Evolutionary conservation across 805 yeast species (phyloP).

Genomic region (Millerozyma miso): DNA sequence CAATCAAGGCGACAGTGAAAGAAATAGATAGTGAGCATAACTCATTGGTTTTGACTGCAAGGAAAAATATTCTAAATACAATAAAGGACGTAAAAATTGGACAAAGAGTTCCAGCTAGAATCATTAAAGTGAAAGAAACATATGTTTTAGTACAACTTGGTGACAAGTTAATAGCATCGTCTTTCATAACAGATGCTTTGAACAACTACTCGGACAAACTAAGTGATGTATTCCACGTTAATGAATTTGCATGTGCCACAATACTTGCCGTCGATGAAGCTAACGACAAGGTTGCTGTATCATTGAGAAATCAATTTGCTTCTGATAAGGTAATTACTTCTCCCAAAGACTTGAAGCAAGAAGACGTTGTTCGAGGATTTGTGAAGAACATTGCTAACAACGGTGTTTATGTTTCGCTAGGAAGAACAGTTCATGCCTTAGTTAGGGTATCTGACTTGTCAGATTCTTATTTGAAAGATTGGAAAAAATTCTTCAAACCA

Average conservation of each 20-base stretch:
- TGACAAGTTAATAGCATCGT: conserved; percentile 54
- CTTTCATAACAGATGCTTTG: conserved; percentile 74
- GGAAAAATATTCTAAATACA: conserved; percentile 38
- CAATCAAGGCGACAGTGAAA: conserved; percentile 54
- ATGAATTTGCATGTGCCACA: conserved; percentile 56
- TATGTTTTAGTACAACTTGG: conserved; percentile 69
- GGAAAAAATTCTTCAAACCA: conserved; percentile 73
- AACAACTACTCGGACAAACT: conserved; percentile 58
- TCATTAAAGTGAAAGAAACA: conserved; percentile 54
- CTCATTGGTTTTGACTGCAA: conserved; percentile 46
- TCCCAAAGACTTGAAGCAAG: conserved; percentile 54
- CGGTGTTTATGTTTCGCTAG: conserved; percentile 75
- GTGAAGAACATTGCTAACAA: conserved; percentile 68
- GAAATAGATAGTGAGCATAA: conserved; percentile 52
- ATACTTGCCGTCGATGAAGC: conserved; percentile 45
- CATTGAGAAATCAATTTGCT: conserved; percentile 53
- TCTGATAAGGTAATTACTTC: conserved; percentile 48
- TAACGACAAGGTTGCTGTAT: conserved; percentile 55
- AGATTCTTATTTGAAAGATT: conserved; percentile 76
- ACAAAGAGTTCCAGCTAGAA: conserved; percentile 54
- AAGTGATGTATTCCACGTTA: conserved; percentile 44
- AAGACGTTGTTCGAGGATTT: conserved; percentile 78
- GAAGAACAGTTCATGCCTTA: conserved; percentile 68
- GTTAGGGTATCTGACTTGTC: conserved; percentile 79
- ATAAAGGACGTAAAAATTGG: conserved; percentile 53